Conservation (phyloP, 164 flowering plant species). For the Chloranthus sessilifolius region DNA sequence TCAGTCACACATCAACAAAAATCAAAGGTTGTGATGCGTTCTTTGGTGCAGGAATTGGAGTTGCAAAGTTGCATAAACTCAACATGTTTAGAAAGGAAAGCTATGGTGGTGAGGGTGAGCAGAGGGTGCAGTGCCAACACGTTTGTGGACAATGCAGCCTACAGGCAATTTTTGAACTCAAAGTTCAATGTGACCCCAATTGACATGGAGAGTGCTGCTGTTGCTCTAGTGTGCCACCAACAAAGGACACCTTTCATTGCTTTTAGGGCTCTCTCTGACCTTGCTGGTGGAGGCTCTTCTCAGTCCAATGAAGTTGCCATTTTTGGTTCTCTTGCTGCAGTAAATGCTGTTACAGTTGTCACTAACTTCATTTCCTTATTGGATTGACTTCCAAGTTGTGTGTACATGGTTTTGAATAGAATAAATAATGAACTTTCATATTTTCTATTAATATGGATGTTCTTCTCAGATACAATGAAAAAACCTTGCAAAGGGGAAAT, state of each 20-base stretch:
- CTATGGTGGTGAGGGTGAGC: slow-evolving; percentile 18
- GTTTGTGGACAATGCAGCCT: slow-evolving; percentile 27
- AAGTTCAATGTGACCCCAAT: slow-evolving; percentile 22
- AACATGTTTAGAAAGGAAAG: slow-evolving; percentile 22
- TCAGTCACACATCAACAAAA: no score
- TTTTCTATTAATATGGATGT: no score
- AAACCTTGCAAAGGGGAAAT: no score
- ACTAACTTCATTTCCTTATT: slow-evolving; percentile 18
- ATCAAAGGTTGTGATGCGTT: no score
- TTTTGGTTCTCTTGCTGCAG: slow-evolving; percentile 22
- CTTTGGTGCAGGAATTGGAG: slow-evolving; percentile 36
- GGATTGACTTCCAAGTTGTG: no score
- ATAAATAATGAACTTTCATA: no score
- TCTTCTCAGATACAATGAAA: no score
- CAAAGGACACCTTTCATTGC: slow-evolving; percentile 27
- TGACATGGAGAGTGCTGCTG: slow-evolving; percentile 37
- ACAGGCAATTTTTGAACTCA: slow-evolving; percentile 19
- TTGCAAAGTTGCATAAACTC: slow-evolving; percentile 40
- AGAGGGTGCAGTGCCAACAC: slow-evolving; percentile 28
- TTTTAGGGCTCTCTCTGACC: slow-evolving; percentile 27
- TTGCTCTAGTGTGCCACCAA: slow-evolving; percentile 27
- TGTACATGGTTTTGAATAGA: no score
- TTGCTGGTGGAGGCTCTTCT: slow-evolving; percentile 34
- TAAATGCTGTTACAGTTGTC: slow-evolving; percentile 22
- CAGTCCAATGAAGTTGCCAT: slow-evolving; percentile 21